Percentiles rank a stretch among this genome's conserved stretches.
Evolutionary conservation across 2,329 filamentous ascomycete genomes (phyloP).

Genomic region (Sordariomycetes sp.): DNA sequence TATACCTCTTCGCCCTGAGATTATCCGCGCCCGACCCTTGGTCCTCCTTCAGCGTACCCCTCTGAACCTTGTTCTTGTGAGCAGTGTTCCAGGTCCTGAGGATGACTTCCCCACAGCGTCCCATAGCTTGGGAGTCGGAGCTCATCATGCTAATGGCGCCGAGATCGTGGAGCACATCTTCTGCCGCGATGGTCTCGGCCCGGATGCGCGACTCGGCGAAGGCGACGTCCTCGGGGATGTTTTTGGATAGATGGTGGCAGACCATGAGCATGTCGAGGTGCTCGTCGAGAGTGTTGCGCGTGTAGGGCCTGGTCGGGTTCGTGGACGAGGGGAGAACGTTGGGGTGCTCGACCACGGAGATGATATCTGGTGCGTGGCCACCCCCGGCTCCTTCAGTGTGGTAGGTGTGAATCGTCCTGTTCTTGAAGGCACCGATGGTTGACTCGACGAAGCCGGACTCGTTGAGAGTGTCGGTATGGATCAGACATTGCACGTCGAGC

Average conservation of each 20-base stretch:
- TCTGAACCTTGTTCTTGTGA: constrained; percentile 89
- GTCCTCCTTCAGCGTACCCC: constrained; percentile 70
- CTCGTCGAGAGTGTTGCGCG: constrained; percentile 86
- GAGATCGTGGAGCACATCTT: constrained; percentile 90
- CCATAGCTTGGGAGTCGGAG: constrained; percentile 93
- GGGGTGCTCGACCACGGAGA: constrained; percentile 77
- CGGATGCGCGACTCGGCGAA: constrained; percentile 93
- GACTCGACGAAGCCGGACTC: constrained; percentile 96
- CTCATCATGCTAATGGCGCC: constrained; percentile 98
- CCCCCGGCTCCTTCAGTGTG: constrained; percentile 94
- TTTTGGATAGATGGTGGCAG: constrained; percentile 84
- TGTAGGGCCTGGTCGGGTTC: constrained; percentile 87
- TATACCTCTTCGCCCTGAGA: constrained; percentile 82
- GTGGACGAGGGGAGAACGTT: constrained; percentile 89
- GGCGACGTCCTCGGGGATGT: constrained; percentile 91
- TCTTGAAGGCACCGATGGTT: constrained; percentile 76
- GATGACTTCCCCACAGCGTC: constrained; percentile 87
- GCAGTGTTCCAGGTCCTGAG: constrained; percentile 94
- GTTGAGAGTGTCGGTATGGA: constrained; percentile 94
- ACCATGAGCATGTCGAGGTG: constrained; percentile 99
- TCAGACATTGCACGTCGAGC: constrained; percentile 84
- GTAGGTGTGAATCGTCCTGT: constrained; percentile 88
- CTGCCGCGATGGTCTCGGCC: constrained; percentile 90
- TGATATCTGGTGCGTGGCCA: constrained; percentile 93
- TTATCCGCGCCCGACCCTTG: constrained; percentile 75